Base-by-base conservation (phyloP, 2,329 filamentous ascomycete genomes). In the Pseudocercospora musae region DNA sequence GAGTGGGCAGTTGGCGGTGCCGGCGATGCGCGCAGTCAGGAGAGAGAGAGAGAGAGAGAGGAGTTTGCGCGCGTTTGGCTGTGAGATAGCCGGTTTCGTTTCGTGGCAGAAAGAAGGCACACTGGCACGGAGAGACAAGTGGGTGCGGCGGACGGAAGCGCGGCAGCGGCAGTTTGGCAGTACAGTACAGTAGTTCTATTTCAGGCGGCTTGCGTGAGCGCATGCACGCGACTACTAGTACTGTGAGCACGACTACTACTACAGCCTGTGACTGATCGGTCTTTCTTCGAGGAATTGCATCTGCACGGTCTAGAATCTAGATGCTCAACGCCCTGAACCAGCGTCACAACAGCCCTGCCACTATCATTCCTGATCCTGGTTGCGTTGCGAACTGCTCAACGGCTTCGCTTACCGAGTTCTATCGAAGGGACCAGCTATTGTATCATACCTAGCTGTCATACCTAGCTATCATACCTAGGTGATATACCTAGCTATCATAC, bases 221-320 rank as follows among this genome's bases (percentile, higher is more conserved):
- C 37, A 40, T 18, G 37, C 37, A 18, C 33, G 33, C 33, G 29
- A 29, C 27, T 29, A 29, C 27, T 29, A 29, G 27, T 29, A 33
- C 33, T 37, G 18, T 23, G 44, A 48, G 44, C 44, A 48, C 33
- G 48, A 50, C 48, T 11, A 3, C 21, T 52, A n/a, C n/a, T n/a
- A n/a, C n/a, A n/a, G n/a, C n/a, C n/a, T n/a, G n/a, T 52, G 21
- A 15, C 23, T 31, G 20, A 8, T 59, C 57, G 57, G 57, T 15
- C 23, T 42, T 54, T 59, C 57, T 54, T 59, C 57, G 57, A 58
- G 42, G 57, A 58, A 20, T 58, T 50, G 8, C 48, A 20, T 25
- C 29, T 31, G 42, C 29, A 44, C 42, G 25, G 44, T 53, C 57
- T 59, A 48, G 57, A 59, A 4, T 29, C n/a, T n/a, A n/a, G n/a